Evolutionary conservation across 2,329 filamentous ascomycete species (phyloP).

Genomic region (Endothia cerciana): DNA sequence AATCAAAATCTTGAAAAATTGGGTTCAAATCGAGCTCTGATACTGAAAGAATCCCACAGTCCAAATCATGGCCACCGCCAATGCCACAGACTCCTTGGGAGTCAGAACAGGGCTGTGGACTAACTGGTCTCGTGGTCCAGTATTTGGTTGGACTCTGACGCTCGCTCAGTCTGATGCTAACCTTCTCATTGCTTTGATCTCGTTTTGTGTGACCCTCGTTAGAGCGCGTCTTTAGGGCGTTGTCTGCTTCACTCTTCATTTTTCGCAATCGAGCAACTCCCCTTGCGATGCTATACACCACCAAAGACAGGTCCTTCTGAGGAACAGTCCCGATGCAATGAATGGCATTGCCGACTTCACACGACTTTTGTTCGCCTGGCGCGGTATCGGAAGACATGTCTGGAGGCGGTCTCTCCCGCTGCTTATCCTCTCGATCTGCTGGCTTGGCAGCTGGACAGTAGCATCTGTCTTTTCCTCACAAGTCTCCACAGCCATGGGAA

Average conservation of each 20-base stretch:
- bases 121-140: slow-evolving; percentile 29
- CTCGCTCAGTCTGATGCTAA: slow-evolving; percentile 25
- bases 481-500: slow-evolving; percentile 5
- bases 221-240: neutral
- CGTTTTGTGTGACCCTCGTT: neutral
- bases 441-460: slow-evolving; percentile 7
- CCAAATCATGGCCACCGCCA: neutral
- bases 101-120: slow-evolving; percentile 29
- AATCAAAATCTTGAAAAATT: neutral
- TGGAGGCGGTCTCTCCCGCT: neutral
- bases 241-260: neutral
- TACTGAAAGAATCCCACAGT: neutral
- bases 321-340: neutral
- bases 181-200: slow-evolving; percentile 28
- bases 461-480: slow-evolving; percentile 2
- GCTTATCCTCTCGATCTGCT: slow-evolving; percentile 4
- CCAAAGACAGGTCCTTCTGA: slow-evolving; percentile 3
- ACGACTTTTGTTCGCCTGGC: neutral
- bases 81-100: slow-evolving; percentile 9
- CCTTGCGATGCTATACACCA: slow-evolving; percentile 5
- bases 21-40: neutral
- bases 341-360: slow-evolving; percentile 5
- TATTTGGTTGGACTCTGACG: slow-evolving; percentile 28
- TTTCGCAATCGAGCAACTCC: neutral
- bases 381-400: neutral